Conservation (phyloP, 169 alveolate species). For the Cyclospora cayetanensis region DNA sequence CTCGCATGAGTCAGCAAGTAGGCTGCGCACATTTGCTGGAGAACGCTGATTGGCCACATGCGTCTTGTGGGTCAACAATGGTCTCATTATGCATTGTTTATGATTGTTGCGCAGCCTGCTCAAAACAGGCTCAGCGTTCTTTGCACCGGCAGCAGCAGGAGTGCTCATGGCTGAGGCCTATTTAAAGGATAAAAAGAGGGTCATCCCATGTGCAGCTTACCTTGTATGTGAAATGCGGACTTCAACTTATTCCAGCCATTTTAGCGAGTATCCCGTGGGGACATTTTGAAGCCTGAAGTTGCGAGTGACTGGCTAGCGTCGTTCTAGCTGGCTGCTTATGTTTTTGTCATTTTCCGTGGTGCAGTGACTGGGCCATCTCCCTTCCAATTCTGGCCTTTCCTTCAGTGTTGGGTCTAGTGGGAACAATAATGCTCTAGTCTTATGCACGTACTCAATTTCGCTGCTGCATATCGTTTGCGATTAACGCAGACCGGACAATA, state of each 20-base stretch:
- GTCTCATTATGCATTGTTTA: neutral
- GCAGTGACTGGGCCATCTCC: too few relatives aligned
- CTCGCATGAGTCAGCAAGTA: neutral
- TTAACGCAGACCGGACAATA: conserved; percentile 76
- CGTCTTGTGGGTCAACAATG: neutral
- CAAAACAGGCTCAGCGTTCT: conserved; percentile 82
- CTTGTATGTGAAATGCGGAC: conserved; percentile 43
- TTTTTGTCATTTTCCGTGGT: too few relatives aligned
- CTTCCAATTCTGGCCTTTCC: too few relatives aligned
- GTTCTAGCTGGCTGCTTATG: too few relatives aligned
- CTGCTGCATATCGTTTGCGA: neutral
- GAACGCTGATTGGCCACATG: neutral
- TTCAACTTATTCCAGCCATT: neutral
- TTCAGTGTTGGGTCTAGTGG: too few relatives aligned
- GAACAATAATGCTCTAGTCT: neutral
- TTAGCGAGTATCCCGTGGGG: neutral
- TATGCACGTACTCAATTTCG: neutral
- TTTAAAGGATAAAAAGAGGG: conserved; percentile 78
- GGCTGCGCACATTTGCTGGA: neutral
- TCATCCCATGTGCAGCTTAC: conserved; percentile 84
- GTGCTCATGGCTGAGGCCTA: conserved; percentile 83
- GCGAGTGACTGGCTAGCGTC: neutral
- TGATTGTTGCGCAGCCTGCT: conserved; percentile 74
- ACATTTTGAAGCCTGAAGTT: neutral
- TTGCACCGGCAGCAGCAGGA: conserved; percentile 84